Conservation (phyloP, 2,329 filamentous ascomycete genomes). For the Aspergillus tanneri region DNA sequence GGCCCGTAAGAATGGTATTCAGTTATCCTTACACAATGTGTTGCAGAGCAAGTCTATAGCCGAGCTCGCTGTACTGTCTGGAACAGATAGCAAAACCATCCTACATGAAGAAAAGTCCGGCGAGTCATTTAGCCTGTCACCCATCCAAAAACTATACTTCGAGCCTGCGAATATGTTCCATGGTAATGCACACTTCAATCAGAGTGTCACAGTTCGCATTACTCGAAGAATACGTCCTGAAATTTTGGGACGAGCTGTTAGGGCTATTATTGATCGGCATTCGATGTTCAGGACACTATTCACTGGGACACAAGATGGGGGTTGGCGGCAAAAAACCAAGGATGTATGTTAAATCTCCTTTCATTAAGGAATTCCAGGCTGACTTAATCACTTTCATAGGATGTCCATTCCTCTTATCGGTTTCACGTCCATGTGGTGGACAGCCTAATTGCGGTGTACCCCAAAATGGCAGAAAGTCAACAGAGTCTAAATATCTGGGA, state of each 20-base stretch:
- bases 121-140: constrained; percentile 33
- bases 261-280: constrained; percentile 32
- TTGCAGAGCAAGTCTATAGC: constrained; percentile 35
- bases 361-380: not conserved
- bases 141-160: constrained; percentile 37
- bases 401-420: constrained; percentile 33
- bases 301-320: constrained; percentile 17
- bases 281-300: constrained; percentile 38
- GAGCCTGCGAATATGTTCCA: constrained; percentile 22
- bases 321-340: constrained; percentile 30
- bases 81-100: constrained; percentile 15
- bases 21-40: constrained; percentile 35
- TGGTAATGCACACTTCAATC: constrained; percentile 32
- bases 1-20: constrained; percentile 37
- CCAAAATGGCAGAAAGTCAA: constrained; percentile 32
- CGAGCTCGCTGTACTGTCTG: constrained; percentile 30
- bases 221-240: constrained; percentile 25
- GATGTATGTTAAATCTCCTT: constrained; percentile 18
- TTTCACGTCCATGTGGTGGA: constrained; percentile 30
- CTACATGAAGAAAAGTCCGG: constrained; percentile 28
- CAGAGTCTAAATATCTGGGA: constrained; percentile 32
- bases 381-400: constrained; percentile 19
- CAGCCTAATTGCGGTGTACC: constrained; percentile 24
- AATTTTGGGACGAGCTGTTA: constrained; percentile 28
- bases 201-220: constrained; percentile 36